Conservation (phyloP, 768 basidiomycete genomes). For the Russula griseocarnosa region DNA sequence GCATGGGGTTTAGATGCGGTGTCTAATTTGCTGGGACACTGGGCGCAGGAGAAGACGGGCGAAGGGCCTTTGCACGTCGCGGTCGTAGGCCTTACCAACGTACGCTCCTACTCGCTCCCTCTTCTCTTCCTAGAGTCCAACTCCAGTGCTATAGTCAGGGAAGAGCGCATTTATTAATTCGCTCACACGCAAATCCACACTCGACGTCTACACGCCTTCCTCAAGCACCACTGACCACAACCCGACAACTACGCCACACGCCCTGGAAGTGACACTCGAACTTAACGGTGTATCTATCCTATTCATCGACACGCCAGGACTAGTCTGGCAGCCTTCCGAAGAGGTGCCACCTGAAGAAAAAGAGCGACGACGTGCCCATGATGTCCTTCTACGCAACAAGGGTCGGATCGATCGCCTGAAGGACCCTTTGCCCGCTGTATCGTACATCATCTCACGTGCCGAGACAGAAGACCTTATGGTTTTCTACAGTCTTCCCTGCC, state of each 20-base stretch:
- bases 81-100: constrained; percentile 81
- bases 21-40: constrained; percentile 44
- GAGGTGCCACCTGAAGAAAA: constrained; percentile 41
- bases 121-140: constrained; percentile 1
- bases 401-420: constrained; percentile 84
- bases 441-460: constrained; percentile 63
- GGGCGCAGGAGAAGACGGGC: constrained; percentile 46
- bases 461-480: constrained; percentile 83
- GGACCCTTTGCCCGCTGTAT: constrained; percentile 58
- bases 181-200: constrained; percentile 47
- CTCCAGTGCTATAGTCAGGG: constrained; percentile 51
- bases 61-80: constrained; percentile 61
- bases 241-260: constrained; percentile 68
- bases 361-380: constrained; percentile 48
- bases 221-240: constrained; percentile 47
- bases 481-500: constrained; percentile 80
- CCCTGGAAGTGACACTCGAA: constrained; percentile 57
- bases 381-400: constrained; percentile 73
- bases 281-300: constrained; percentile 49
- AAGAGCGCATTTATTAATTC: constrained; percentile 87
- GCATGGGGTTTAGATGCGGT: constrained; percentile 58
- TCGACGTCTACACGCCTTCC: constrained; percentile 55
- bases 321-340: constrained; percentile 48
- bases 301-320: constrained; percentile 86
- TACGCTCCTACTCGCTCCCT: constrained; percentile 37